phyloP scores from a whole-genome alignment of 768 basidiomycete species.

The Cubamyces lactineus region DNA sequence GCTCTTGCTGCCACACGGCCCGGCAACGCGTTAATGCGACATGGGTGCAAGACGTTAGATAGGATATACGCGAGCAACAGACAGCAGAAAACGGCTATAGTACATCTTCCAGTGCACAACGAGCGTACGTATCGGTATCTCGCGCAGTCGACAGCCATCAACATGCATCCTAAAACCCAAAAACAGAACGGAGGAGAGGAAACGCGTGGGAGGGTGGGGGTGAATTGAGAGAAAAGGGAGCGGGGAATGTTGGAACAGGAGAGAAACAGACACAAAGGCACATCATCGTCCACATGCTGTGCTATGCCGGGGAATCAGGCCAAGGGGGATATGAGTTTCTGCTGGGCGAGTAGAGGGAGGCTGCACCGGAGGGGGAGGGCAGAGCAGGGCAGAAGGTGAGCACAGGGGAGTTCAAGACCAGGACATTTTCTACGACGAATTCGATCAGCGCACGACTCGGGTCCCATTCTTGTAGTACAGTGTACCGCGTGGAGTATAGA shows the following conservation, averaged over 20 bases:
- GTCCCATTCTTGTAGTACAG: conserved; percentile 20
- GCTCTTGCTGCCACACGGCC: not conserved
- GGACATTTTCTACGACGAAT: conserved; percentile 11
- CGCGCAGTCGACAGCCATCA: not conserved
- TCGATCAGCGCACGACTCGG: conserved; percentile 9
- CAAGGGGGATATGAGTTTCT: too few relatives aligned
- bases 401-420: not conserved
- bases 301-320: too few relatives aligned
- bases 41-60: conserved; percentile 7
- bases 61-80: not conserved
- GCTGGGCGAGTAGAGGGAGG: too few relatives aligned
- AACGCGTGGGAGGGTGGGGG: not conserved
- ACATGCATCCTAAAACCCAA: conserved; percentile 22
- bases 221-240: not conserved
- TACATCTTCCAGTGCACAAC: conserved; percentile 23
- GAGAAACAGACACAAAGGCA: too few relatives aligned
- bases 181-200: not conserved
- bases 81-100: conserved; percentile 12
- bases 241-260: not conserved
- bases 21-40: not conserved
- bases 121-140: conserved; percentile 6
- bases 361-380: not conserved
- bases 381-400: not conserved
- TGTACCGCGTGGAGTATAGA: conserved; percentile 14
- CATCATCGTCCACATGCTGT: too few relatives aligned